phyloP scores from a whole-genome alignment of 768 basidiomycete species.

The Boletellus emodensis region DNA sequence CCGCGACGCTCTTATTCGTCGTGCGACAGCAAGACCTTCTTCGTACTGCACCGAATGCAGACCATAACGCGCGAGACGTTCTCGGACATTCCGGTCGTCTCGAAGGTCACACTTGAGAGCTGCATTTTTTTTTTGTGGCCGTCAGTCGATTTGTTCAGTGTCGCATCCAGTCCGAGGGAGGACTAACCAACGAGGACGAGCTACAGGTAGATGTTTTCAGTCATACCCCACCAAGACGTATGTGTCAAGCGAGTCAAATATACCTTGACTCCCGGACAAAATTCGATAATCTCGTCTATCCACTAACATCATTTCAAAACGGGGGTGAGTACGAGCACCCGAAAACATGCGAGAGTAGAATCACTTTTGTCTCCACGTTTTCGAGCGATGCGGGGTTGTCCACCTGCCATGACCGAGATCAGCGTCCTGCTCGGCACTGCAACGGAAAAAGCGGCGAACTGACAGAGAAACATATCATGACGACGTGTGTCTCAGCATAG shows the following conservation, averaged over 20 bases:
- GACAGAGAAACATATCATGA: conserved; percentile 96
- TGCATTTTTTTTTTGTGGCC: conserved; percentile 23
- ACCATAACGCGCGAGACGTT: conserved; percentile 67
- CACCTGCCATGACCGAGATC: conserved; percentile 44
- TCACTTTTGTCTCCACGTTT: conserved; percentile 90
- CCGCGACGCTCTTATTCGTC: conserved; percentile 87
- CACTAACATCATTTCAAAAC: conserved; percentile 51
- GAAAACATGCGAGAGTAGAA: neutral
- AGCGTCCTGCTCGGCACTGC: neutral
- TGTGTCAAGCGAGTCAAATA: conserved; percentile 7
- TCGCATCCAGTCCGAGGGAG: neutral
- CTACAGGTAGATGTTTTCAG: conserved; percentile 34
- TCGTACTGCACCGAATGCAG: conserved; percentile 84
- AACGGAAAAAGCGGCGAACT: conserved; percentile 18
- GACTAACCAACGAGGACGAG: conserved; percentile 84
- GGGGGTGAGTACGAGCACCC: neutral
- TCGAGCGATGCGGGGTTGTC: conserved; percentile 95
- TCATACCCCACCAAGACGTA: neutral
- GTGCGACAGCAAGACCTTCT: conserved; percentile 81
- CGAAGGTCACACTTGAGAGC: conserved; percentile 96
- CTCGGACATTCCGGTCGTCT: conserved; percentile 71
- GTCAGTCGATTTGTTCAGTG: conserved; percentile 9
- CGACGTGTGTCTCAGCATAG: conserved; percentile 94
- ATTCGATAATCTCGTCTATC: conserved; percentile 88
- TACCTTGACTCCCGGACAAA: conserved; percentile 94